Conservation (phyloP, 768 basidiomycete genomes). For the Boletus pseudopeckii region DNA sequence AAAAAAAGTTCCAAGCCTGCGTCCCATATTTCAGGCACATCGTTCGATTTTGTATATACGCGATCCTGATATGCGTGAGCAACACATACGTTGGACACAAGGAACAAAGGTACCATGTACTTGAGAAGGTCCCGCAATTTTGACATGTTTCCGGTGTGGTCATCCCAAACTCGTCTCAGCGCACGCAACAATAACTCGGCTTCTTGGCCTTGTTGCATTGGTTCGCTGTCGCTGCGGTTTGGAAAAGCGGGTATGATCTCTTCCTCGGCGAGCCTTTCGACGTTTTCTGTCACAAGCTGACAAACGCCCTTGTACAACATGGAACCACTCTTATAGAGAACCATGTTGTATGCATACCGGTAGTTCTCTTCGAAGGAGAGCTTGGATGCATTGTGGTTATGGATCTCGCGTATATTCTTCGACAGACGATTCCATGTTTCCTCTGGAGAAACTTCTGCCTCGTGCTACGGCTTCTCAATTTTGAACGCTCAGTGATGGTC, state of each 20-base stretch:
- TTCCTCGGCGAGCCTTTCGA: constrained; percentile 72
- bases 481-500: not conserved
- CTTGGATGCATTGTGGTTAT: constrained; percentile 86
- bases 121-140: constrained; percentile 88
- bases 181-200: constrained; percentile 84
- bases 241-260: constrained; percentile 84
- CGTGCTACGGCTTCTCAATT: constrained; percentile 48
- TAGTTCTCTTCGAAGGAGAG: constrained; percentile 93
- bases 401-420: constrained; percentile 88
- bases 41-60: constrained; percentile 71
- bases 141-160: constrained; percentile 85
- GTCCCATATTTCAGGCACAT: constrained; percentile 76
- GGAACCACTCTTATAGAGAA: constrained; percentile 80
- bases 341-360: constrained; percentile 92
- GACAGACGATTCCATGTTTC: constrained; percentile 82
- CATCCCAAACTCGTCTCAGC: constrained; percentile 85
- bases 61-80: constrained; percentile 65
- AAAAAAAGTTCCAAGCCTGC: constrained; percentile 83
- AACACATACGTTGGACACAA: constrained; percentile 1
- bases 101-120: constrained; percentile 75
- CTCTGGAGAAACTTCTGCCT: constrained; percentile 70
- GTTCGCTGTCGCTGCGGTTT: constrained; percentile 59
- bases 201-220: constrained; percentile 74
- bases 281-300: constrained; percentile 74
- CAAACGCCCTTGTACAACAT: constrained; percentile 84